These are phyloP conservation scores for Ramularia endophylla DNA, from an alignment of 2,329 filamentous ascomycete species.

Conservation along the genomic window DNA sequence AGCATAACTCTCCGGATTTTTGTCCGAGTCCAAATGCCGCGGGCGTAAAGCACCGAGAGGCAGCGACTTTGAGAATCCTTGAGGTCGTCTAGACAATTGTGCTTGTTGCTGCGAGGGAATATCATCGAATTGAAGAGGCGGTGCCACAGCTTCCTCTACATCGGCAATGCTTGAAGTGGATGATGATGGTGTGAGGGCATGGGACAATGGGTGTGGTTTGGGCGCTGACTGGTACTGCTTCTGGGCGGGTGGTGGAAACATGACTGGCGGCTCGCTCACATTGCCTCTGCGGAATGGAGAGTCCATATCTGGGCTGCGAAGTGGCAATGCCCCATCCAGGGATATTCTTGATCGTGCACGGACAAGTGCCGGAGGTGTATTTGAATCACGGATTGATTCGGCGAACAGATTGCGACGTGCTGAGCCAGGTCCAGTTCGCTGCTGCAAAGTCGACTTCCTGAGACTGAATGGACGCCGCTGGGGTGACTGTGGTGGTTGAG, in stretches of 20 bases:
- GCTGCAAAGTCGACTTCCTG: constrained; percentile 80
- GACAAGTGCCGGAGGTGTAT: constrained; percentile 23
- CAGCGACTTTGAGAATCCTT: constrained; percentile 68
- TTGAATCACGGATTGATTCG: constrained; percentile 28
- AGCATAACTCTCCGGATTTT: constrained; percentile 50
- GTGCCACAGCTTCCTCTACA: constrained; percentile 1
- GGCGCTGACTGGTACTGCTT: constrained; percentile 33
- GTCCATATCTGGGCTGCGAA: constrained; percentile 60
- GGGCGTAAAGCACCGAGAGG: constrained; percentile 60
- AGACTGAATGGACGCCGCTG: constrained; percentile 41
- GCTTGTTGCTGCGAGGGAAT: constrained; percentile 18
- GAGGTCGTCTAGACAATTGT: constrained; percentile 48
- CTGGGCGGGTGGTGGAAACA: constrained; percentile 28
- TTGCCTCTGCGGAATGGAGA: constrained; percentile 51
- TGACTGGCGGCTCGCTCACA: constrained; percentile 57
- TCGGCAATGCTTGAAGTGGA: constrained; percentile 67
- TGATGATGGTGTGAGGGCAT: constrained; percentile 79
- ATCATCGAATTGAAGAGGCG: not conserved
- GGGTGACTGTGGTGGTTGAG: constrained; percentile 24
- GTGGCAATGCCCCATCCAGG: constrained; percentile 68
- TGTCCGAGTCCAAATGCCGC: constrained; percentile 38
- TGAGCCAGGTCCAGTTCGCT: constrained; percentile 56
- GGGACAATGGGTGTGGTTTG: constrained; percentile 73
- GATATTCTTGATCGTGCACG: constrained; percentile 60
- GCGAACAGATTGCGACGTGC: constrained; percentile 30